Evolutionary conservation across 768 basidiomycete species (phyloP).

Genomic region (Pisolithus microcarpus): DNA sequence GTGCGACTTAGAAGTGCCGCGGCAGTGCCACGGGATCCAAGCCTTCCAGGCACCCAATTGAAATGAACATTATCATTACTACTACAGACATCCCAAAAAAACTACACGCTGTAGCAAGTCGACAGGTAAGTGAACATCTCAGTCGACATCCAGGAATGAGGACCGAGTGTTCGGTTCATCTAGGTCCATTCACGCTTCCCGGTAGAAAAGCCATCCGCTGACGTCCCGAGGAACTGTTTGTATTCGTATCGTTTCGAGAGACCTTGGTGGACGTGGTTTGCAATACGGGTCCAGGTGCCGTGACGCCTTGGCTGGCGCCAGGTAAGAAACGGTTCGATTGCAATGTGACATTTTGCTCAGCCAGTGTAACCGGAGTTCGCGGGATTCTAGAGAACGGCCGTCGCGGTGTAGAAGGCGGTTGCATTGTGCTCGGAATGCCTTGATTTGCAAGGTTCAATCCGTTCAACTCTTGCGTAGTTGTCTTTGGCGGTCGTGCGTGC

Average conservation of each 20-base stretch:
- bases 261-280: constrained; percentile 20
- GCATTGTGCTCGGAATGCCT: constrained; percentile 34
- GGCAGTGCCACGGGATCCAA: constrained; percentile 4
- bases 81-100: too few relatives aligned
- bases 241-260: background rate
- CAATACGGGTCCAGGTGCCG: constrained; percentile 12
- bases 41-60: constrained; percentile 4
- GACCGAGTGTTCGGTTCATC: constrained; percentile 9
- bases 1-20: background rate
- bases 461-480: background rate
- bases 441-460: constrained; percentile 10
- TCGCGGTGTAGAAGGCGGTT: constrained; percentile 48
- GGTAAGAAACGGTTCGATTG: constrained; percentile 28
- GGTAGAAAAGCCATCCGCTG: constrained; percentile 54
- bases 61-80: too few relatives aligned
- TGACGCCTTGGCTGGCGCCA: constrained; percentile 18
- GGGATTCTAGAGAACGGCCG: constrained; percentile 19
- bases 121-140: background rate
- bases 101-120: too few relatives aligned
- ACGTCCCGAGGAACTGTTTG: constrained; percentile 21
- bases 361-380: constrained; percentile 15
- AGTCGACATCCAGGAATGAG: background rate
- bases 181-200: constrained; percentile 25
- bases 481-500: constrained; percentile 9
- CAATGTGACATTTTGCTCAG: constrained; percentile 3